These are phyloP conservation scores for Salvia miltiorrhiza DNA, from an alignment of 257 asterid genomes.

Conservation along the genomic window DNA sequence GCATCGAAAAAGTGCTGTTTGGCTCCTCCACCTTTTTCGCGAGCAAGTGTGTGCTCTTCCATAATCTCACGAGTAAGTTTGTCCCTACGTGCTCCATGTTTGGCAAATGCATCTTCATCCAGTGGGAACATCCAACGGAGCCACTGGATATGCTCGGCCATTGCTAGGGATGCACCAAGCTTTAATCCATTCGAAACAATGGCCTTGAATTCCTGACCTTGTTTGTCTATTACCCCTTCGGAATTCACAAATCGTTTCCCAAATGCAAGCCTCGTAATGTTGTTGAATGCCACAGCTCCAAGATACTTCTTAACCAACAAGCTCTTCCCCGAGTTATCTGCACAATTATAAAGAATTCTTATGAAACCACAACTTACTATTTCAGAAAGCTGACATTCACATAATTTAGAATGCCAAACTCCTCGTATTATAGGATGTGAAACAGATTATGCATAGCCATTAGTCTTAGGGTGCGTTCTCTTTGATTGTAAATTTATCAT, in stretches of 20 bases:
- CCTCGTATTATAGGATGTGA: background rate
- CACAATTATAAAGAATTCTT: background rate
- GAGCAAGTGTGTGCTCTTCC: slow-evolving; percentile 73
- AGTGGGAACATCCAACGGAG: slow-evolving; percentile 73
- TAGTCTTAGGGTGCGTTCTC: too few species aligned
- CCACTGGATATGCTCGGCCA: slow-evolving; percentile 80
- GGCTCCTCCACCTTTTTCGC: slow-evolving; percentile 49
- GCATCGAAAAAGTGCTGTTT: slow-evolving; percentile 71
- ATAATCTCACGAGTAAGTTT: slow-evolving; percentile 54
- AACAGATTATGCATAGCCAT: background rate
- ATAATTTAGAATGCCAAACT: background rate
- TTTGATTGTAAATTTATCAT: too few species aligned
- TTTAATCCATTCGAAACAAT: slow-evolving; percentile 57
- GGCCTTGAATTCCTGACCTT: slow-evolving; percentile 70
- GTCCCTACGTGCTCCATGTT: slow-evolving; percentile 61
- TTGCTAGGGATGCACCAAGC: slow-evolving; percentile 65
- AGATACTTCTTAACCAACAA: slow-evolving; percentile 55
- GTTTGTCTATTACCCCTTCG: slow-evolving; percentile 59
- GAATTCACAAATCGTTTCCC: slow-evolving; percentile 61
- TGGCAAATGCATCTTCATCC: slow-evolving; percentile 57
- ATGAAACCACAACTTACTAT: background rate
- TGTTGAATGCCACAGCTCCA: slow-evolving; percentile 69
- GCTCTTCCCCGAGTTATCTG: slow-evolving; percentile 51
- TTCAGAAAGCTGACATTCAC: background rate
- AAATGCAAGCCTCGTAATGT: slow-evolving; percentile 70